Base-by-base conservation (phyloP, 2,329 filamentous ascomycete species). In the Hymenoscyphus repandus region DNA sequence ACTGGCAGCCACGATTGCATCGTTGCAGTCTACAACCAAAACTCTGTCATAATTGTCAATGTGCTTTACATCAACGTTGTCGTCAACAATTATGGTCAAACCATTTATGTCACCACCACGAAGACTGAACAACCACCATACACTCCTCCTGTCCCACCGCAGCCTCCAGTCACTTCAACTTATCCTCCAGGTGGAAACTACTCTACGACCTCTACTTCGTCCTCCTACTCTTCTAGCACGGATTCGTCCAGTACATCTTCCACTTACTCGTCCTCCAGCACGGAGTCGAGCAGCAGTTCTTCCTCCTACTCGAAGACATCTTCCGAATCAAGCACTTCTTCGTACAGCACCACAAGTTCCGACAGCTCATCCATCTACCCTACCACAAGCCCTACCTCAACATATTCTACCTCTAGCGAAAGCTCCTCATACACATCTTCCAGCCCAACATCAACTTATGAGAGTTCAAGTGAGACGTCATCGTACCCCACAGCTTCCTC, bases 101-200 rank as follows among this genome's bases (percentile, higher is more conserved):
- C 50, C 9, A 32, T 22, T 3, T 47, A 39, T 31, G 32, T 51
- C 6, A 52, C 40, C 10, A 49, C 11, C 5, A 52, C 50, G 4
- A 48, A 48, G 45, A 52, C 34, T 17, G 50, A 49, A 11, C 10
- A 34, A 7, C 45, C 45, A 44, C 48, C 50, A n/a, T 52, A 18
- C 12, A 52, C 49, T 18, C 49, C 50, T 20, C 41, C 45, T n/a
- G 39, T 33, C 6, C 40, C 45, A 31, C 42, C 48, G 9, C 44
- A n/a, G 11, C 45, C 40, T 27, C 50, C 50, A 30, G 13, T 31
- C 17, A 48, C 45, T 13, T 12, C 33, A 22, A 39, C 30, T 20
- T 37, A 46, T 20, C 33, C 15, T 36, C 33, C 40, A 38, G 12
- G 36, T 11, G 40, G 38, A 33, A 50, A 45, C 43, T 39, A 37